Base-by-base conservation (phyloP, 169 alveolate genomes). In the Cryptosporidium muris region DNA sequence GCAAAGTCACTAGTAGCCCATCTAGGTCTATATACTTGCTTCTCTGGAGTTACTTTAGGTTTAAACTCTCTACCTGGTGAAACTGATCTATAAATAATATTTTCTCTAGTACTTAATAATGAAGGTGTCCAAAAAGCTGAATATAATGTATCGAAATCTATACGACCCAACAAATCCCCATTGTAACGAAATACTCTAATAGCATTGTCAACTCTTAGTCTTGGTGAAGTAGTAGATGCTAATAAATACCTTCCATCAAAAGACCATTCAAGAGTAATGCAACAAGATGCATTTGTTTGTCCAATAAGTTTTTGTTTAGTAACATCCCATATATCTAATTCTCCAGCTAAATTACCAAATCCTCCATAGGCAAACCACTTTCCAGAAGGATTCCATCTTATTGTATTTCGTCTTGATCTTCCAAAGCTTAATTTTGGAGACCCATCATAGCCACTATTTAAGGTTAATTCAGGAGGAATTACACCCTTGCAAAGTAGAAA, bases 351-450 rank as follows among this genome's bases (percentile, higher is more conserved):
- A 16, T 89, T 89, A 6, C 92, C 92, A 49, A 89, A 89, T 40
- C 92, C 92, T 6, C 90, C 92, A 5, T 82, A 56, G 53, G 88
- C 92, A 42, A 81, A 85, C 92, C 88, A 82, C 66, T 64, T 81
- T 14, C 92, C 92, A 40, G 88, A 80, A 40, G 92, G 92, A 12
- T 88, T 65, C 88, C 90, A 89, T 58, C 80, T 49, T 56, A 89
- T 88, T 5, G 90, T 82, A 68, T 89, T 89, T 12, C 91, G 53
- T 12, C 65, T 51, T 11, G 64, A 66, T 6, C 48, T 49, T 38
- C 74, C 90, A 45, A 63, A 81, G 49, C 81, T 58, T 9, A 54
- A 12, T 34, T 64, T 80, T 1, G 81, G 80, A 2, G 66, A 37
- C 2, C 85, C 67, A 45, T 62, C 89, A 40, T 58, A 52, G 42